Base-by-base conservation (phyloP, 305 asterid genomes). In the Fraxinus angustifolia region DNA sequence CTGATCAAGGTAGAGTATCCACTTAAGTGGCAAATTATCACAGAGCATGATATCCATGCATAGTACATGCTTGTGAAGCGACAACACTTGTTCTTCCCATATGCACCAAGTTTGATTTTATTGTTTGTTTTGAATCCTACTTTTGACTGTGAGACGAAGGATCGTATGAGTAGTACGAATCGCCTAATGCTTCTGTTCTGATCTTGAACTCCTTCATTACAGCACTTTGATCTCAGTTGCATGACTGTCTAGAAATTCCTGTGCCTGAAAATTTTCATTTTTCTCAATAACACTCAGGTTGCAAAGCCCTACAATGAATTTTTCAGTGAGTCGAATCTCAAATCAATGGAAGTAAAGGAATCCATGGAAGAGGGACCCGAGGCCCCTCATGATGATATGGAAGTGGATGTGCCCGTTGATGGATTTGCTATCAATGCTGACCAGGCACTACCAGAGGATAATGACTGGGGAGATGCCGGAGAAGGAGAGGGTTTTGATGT, bases 261-360 rank as follows among this genome's bases (percentile, higher is more conserved):
- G 6, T 58, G 8, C 26, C 60, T 62, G 79, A 14, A 79, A 35
- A 36, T 42, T 58, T n/a, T 23, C 40, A 17, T 31, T 76, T 48
- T 17, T 12, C 58, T 5, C 23, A 70, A 70, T 21, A 34, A 72
- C 78, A 81, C 35, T 76, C 89, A 95, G 99, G 98, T 96, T 72
- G 88, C 97, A 30, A 93, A 94, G 90, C 99, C 99, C n/a, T 96
- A 92, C 81, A 19, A 80, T 0, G 88, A 94, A 48, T 93, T 88
- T 84, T 94, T 96, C 88, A 86, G 87, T 26, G 92, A 92, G 6
- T 86, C 84, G 3, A 90, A 81, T 79, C 93, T 96, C 31, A 84
- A 87, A 78, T 35, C 83, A 48, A 83, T 89, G 92, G 88, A 85
- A 88, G 88, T 80, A 6, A 26, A 82, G 80, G 91, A 82, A 40